Percentiles rank a stretch among this genome's conserved stretches.
These are phyloP conservation scores for Nepenthes gracilis DNA, from an alignment of 148 eudicot genomes.

Conservation along the genomic window DNA sequence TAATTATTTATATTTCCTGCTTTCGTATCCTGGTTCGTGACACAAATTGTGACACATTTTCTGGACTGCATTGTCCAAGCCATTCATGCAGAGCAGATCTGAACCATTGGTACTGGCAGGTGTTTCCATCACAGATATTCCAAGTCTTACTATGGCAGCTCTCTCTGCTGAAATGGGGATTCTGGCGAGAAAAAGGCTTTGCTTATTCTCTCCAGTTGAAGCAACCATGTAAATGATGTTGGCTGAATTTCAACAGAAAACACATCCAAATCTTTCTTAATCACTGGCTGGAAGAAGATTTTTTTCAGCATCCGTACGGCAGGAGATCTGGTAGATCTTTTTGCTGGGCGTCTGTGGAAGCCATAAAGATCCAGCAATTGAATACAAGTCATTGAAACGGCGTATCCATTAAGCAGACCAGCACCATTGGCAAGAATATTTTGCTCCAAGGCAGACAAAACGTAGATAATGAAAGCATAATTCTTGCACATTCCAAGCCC, in stretches of 20 bases:
- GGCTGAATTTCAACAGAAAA: slow-evolving; percentile 45
- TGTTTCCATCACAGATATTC: slow-evolving; percentile 13
- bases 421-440: slow-evolving; percentile 62
- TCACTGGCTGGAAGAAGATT: slow-evolving; percentile 46
- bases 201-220: slow-evolving; percentile 75
- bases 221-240: slow-evolving; percentile 70
- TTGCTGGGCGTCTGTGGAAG: slow-evolving; percentile 57
- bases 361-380: slow-evolving; percentile 59
- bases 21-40: no score
- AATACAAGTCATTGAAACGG: slow-evolving; percentile 24
- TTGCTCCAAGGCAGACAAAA: slow-evolving; percentile 86
- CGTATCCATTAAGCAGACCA: slow-evolving; percentile 27
- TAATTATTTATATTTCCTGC: no score
- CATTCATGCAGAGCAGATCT: slow-evolving; percentile 68
- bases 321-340: slow-evolving; percentile 52
- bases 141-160: slow-evolving; percentile 14
- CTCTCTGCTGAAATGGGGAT: slow-evolving; percentile 53
- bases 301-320: slow-evolving; percentile 78
- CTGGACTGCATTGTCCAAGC: slow-evolving; percentile 48
- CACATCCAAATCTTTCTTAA: slow-evolving; percentile 61
- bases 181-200: slow-evolving; percentile 43
- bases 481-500: slow-evolving; percentile 39
- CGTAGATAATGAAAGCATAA: slow-evolving; percentile 12
- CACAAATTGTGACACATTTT: slow-evolving; percentile 31
- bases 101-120: slow-evolving; percentile 40